Base-by-base conservation (phyloP, 352 stramenopile genomes). In the Pythium guiyangense region DNA sequence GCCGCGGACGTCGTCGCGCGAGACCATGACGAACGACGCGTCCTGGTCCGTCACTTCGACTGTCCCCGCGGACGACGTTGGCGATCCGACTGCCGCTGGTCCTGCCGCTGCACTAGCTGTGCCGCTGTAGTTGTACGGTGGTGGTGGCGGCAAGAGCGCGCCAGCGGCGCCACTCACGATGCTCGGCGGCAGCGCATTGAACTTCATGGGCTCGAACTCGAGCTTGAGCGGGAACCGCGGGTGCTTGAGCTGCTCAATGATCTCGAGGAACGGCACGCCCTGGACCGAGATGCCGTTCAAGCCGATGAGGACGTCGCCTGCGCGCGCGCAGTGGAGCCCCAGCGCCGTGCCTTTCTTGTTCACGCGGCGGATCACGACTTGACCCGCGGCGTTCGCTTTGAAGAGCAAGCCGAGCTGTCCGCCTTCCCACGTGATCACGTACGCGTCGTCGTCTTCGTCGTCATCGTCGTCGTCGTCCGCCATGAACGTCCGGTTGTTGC, bases 371-470 rank as follows among this genome's bases (percentile, higher is more conserved):
- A 92, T 92, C 18, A 90, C 64, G 4, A 80, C 74, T 42, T 78
- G 61, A 3, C 74, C 79, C 25, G 63, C 67, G 0, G 70, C 64
- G 35, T 74, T 75, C 12, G 66, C 72, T 55, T 89, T 90, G 69
- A 92, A 92, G 3, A 92, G 70, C 15, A 92, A 63, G 0, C 83
- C 83, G 3, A 92, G 68, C 48, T 82, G 77, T 0, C 83, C 83
- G 49, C 70, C 67, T 42, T 74, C 66, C 83, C 83, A 92, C 44
- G 66, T 80, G 43, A 92, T 80, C 46, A 79, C 74, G 60, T 92
- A 92, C 37, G 60, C 64, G 40, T 90, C 77, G 27, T 90, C 82
- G 3, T 88, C 77, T 3, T 86, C 79, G 2, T 86, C 78, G 10
- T 84, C 70, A 3, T 79, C 67, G 14, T 85, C 77, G 3, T 79